These are phyloP conservation scores for Pseudocercospora macadamiae DNA, from an alignment of 2,329 filamentous ascomycete species.

Conservation along the genomic window DNA sequence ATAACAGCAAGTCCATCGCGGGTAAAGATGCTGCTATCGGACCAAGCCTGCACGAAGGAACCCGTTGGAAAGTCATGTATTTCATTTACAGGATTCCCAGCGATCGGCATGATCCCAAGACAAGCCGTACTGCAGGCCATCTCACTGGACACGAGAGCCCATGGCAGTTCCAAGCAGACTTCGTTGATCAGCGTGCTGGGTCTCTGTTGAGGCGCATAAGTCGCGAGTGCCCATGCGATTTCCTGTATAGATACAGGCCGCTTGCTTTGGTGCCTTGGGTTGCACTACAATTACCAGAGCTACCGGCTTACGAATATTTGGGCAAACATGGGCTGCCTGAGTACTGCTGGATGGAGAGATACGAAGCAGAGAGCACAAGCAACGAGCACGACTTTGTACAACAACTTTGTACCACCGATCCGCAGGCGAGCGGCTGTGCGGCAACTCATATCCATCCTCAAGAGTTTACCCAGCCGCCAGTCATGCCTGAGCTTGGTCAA, in stretches of 20 bases:
- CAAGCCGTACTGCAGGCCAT: neutral
- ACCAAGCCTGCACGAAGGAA: neutral
- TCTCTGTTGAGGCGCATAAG: neutral
- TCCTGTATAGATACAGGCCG: neutral
- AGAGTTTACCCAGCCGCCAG: too few species aligned
- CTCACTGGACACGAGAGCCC: neutral
- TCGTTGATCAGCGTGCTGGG: neutral
- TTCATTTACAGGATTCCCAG: neutral
- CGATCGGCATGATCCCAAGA: neutral
- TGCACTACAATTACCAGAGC: neutral
- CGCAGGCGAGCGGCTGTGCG: too few species aligned
- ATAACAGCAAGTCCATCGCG: neutral
- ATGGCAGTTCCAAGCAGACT: conserved; percentile 1
- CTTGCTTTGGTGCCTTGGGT: neutral
- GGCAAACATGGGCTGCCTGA: neutral
- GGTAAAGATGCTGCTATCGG: too few species aligned
- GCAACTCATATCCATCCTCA: too few species aligned
- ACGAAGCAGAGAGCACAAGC: too few species aligned
- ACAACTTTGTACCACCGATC: too few species aligned
- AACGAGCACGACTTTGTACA: too few species aligned
- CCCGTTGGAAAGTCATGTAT: conserved; percentile 1
- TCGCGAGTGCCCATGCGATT: neutral
- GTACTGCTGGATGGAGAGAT: neutral
- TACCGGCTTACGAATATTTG: conserved; percentile 5
- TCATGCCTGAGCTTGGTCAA: too few species aligned